Evolutionary conservation across 2,329 filamentous ascomycete genomes (phyloP), one percentile per base, ranked within the genome.

Genomic region (Ophioceras dolichostomum): DNA sequence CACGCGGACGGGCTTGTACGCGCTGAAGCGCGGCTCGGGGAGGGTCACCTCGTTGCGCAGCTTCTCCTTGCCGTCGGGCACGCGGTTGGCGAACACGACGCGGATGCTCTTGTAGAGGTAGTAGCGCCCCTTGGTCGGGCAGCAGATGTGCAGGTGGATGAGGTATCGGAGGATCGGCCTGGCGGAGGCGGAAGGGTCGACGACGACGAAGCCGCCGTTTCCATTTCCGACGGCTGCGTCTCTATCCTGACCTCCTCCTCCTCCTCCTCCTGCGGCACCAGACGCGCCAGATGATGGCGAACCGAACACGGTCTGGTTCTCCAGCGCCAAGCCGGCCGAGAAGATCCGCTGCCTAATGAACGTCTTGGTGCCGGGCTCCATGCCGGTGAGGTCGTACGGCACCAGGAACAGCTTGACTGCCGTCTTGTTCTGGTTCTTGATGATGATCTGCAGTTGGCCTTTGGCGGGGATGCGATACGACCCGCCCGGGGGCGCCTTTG

Each of bases 341-440:
- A 94, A 96, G 55, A 83, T 91, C 42, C 91, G 80, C 59, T 98
- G 91, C 21, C 91, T 77, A 42, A 98, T 82, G 49, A 96, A 96
- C 0, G 91, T 98, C 58, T 96, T 96, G 13, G 86, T 93, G 0
- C 87, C 87, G 0, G 86, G 74, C 43, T 91, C 82, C 89, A 98
- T 98, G 36, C 86, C 89, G 1, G 76, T 71, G 1, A 98, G 66
- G 53, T 96, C 87, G 49, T 96, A 98, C 0, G 89, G 91, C 3
- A 98, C 76, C 18, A 96, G 68, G 48, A 96, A 96, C 1, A 98
- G 67, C 57, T 98, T 96, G 38, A 96, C 89, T 1, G 91, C 91
- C 4, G 91, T 96, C 55, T 96, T 96, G 62, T 96, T 94, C 13
- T 88, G 89, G 50, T 96, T 98, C 56, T 96, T 96, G 55, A 98